phyloP scores from a whole-genome alignment of 1,284 basidiomycete species.

The Ustilago cynodontis region DNA sequence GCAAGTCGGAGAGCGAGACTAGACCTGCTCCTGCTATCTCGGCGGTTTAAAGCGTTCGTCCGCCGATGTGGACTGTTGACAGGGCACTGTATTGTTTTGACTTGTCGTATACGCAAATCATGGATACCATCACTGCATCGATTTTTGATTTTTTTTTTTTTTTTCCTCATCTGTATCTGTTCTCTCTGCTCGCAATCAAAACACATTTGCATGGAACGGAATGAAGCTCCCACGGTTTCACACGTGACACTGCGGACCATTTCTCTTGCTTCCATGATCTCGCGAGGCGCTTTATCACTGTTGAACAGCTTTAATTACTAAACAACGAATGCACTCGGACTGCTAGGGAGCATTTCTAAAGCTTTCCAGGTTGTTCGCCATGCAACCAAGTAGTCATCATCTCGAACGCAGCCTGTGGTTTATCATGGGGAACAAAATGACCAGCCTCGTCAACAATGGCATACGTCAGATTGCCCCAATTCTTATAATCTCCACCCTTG shows the following conservation, averaged over 20 bases:
- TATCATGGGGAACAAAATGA: slow-evolving; percentile 68
- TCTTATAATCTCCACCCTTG: slow-evolving; percentile 56
- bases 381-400: slow-evolving; percentile 67
- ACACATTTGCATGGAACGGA: background rate
- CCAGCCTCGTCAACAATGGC: slow-evolving; percentile 60
- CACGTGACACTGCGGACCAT: background rate
- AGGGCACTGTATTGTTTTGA: background rate
- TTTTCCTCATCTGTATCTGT: background rate
- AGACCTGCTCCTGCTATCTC: slow-evolving; percentile 11
- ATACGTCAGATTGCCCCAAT: slow-evolving; percentile 55
- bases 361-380: slow-evolving; percentile 22
- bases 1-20: slow-evolving; percentile 9
- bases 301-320: too few species aligned
- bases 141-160: background rate
- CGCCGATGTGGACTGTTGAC: too few species aligned
- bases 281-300: background rate
- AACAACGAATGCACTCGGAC: too few species aligned
- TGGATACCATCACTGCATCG: slow-evolving; percentile 7
- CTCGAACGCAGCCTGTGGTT: slow-evolving; percentile 53
- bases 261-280: background rate
- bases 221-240: background rate
- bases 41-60: slow-evolving; percentile 1
- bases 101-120: background rate
- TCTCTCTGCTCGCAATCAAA: background rate
- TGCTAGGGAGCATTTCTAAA: background rate